A percentile compares a stretch with the other conserved stretches of the same genome.
These are phyloP conservation scores for Pinguiococcus pyrenoidosus DNA, from an alignment of 108 stramenopile species.

Conservation along the genomic window DNA sequence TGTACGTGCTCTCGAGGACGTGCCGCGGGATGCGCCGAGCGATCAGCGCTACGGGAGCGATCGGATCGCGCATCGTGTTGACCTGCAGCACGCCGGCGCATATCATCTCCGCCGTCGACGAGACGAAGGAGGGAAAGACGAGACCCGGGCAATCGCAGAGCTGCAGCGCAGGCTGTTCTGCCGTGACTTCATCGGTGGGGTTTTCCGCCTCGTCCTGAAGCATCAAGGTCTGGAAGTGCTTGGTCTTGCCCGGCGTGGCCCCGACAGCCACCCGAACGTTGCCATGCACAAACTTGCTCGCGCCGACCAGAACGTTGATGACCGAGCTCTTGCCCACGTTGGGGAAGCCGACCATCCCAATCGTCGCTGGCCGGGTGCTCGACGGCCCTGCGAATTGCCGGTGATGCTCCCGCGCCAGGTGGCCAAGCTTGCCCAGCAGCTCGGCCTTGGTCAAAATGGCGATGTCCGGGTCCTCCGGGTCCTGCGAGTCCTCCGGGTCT, in stretches of 20 bases:
- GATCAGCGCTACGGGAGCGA: slow-evolving; percentile 71
- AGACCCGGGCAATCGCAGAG: slow-evolving; percentile 98
- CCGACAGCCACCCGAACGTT: slow-evolving; percentile 85
- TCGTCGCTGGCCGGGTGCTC: slow-evolving; percentile 3
- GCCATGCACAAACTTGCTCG: slow-evolving; percentile 66
- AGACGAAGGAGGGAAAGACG: slow-evolving; percentile 98
- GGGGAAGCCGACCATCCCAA: slow-evolving; percentile 95
- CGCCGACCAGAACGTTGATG: slow-evolving; percentile 89
- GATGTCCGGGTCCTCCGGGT: background rate
- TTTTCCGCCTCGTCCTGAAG: slow-evolving; percentile 58
- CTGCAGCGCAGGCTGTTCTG: too few relatives aligned
- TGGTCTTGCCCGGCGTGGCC: slow-evolving; percentile 95
- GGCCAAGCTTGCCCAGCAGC: slow-evolving; percentile 47
- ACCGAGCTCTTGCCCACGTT: slow-evolving; percentile 94
- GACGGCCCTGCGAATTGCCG: slow-evolving; percentile 21
- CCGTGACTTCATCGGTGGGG: too few relatives aligned
- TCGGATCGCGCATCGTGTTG: slow-evolving; percentile 87
- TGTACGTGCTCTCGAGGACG: slow-evolving; percentile 50
- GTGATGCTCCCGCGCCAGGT: slow-evolving; percentile 49
- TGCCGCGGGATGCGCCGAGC: slow-evolving; percentile 67
- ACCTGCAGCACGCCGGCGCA: slow-evolving; percentile 93
- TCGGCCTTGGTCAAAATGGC: slow-evolving; percentile 50
- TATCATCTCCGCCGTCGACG: slow-evolving; percentile 88
- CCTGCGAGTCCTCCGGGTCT: slow-evolving; percentile 3
- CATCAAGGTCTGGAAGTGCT: slow-evolving; percentile 96